Conservation (phyloP, 2,329 filamentous ascomycete genomes). For the Neonectria punicea region DNA sequence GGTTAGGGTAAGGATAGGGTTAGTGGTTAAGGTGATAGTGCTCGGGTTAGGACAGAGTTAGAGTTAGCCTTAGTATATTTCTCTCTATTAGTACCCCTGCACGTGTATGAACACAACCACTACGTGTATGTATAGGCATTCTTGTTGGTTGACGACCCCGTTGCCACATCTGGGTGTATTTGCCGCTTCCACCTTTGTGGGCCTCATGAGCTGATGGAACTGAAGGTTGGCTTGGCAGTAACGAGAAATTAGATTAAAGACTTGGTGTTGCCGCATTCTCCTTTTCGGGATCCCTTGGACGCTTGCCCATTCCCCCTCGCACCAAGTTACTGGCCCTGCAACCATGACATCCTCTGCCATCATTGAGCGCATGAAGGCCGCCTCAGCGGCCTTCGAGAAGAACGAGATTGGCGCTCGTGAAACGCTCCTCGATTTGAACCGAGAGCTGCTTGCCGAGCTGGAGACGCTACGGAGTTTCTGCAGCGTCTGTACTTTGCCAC, state of each 20-base stretch:
- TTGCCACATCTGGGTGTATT: too few species aligned
- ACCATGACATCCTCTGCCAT: constrained; percentile 23
- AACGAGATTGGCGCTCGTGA: constrained; percentile 22
- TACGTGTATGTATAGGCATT: too few species aligned
- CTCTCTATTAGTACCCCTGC: too few species aligned
- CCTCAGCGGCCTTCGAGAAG: constrained; percentile 15
- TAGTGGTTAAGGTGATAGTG: too few species aligned
- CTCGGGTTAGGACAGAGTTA: too few species aligned
- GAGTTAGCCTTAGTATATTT: too few species aligned
- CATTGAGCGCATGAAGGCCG: constrained; percentile 21
- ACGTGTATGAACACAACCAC: too few species aligned
- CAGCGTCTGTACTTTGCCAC: constrained; percentile 27
- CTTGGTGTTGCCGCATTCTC: neutral
- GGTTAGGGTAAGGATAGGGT: too few species aligned
- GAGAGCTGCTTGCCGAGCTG: constrained; percentile 26
- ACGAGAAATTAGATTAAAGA: neutral
- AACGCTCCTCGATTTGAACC: constrained; percentile 25
- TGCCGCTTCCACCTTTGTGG: too few species aligned
- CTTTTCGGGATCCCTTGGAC: neutral
- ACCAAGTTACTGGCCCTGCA: neutral
- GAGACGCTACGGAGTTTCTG: constrained; percentile 29
- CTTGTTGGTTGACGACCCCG: too few species aligned
- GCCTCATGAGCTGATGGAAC: too few species aligned
- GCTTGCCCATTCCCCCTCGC: neutral
- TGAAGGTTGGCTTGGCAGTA: neutral